Evolutionary conservation across 768 basidiomycete genomes (phyloP).

Genomic region (Steccherinum ochraceum): DNA sequence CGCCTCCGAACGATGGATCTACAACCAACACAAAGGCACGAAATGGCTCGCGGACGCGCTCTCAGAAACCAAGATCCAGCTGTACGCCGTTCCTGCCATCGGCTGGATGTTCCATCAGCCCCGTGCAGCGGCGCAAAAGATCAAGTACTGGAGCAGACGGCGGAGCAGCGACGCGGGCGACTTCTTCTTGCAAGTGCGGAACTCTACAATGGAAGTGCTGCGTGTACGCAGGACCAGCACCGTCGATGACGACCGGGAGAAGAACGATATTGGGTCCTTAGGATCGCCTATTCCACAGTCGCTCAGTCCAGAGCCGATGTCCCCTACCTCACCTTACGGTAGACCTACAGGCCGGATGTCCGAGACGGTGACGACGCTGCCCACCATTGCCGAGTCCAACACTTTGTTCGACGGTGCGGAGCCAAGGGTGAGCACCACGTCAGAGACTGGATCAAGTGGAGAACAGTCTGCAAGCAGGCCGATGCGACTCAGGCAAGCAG

Average conservation of each 20-base stretch:
- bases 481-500: conserved; percentile 34
- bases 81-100: conserved; percentile 16
- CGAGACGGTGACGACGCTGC: conserved; percentile 13
- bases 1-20: conserved; percentile 62
- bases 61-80: conserved; percentile 19
- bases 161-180: conserved; percentile 14
- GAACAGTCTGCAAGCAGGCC: conserved; percentile 16
- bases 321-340: conserved; percentile 2
- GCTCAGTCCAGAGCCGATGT: conserved; percentile 17
- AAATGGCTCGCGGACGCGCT: conserved; percentile 65
- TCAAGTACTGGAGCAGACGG: conserved; percentile 12
- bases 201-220: conserved; percentile 3
- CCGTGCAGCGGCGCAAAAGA: conserved; percentile 11
- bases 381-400: conserved; percentile 17
- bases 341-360: conserved; percentile 8
- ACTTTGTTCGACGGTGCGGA: conserved; percentile 15
- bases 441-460: conserved; percentile 17
- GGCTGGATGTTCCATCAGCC: conserved; percentile 21
- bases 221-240: not conserved
- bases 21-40: conserved; percentile 52
- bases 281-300: conserved; percentile 5
- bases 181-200: conserved; percentile 10
- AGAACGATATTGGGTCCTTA: not conserved
- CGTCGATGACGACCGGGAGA: conserved; percentile 4
- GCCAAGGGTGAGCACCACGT: conserved; percentile 4